Evolutionary conservation across 805 yeast species (phyloP).

Genomic region (Yamadazyma akitaensis): DNA sequence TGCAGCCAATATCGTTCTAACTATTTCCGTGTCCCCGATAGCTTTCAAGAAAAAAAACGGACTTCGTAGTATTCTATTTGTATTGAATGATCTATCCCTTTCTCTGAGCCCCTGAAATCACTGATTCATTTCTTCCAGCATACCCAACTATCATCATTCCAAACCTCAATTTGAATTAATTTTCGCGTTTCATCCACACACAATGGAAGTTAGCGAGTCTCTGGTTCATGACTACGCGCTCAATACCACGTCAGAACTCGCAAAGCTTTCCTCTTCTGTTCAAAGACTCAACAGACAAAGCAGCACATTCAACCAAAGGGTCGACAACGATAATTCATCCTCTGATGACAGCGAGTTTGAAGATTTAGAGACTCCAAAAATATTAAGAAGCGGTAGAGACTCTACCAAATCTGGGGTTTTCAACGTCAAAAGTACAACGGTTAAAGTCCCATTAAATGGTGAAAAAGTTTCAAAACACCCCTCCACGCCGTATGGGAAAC

Average conservation of each 20-base stretch:
- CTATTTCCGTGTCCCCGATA: too few species aligned
- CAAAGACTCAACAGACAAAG: background rate
- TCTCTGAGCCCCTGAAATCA: too few species aligned
- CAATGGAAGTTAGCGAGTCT: background rate
- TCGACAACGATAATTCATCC: background rate
- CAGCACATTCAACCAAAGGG: background rate
- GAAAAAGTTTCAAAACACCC: background rate
- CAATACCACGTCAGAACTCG: background rate
- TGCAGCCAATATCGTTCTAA: too few species aligned
- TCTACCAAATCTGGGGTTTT: conserved; percentile 1
- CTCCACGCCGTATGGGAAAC: conserved; percentile 1
- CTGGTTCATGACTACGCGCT: background rate
- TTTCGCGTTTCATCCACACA: background rate
- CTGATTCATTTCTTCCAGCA: background rate
- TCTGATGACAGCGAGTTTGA: conserved; percentile 6
- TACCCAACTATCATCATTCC: background rate
- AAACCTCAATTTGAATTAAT: background rate
- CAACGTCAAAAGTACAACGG: conserved; percentile 6
- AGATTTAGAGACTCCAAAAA: conserved; percentile 24
- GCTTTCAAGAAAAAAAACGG: too few species aligned
- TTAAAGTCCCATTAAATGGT: conserved; percentile 8
- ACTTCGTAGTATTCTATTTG: too few species aligned
- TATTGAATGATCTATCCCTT: too few species aligned
- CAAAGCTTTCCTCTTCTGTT: background rate
- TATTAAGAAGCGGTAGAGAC: conserved; percentile 5